Conservation (phyloP, 2,329 filamentous ascomycete genomes). For the Whalleya microplaca region DNA sequence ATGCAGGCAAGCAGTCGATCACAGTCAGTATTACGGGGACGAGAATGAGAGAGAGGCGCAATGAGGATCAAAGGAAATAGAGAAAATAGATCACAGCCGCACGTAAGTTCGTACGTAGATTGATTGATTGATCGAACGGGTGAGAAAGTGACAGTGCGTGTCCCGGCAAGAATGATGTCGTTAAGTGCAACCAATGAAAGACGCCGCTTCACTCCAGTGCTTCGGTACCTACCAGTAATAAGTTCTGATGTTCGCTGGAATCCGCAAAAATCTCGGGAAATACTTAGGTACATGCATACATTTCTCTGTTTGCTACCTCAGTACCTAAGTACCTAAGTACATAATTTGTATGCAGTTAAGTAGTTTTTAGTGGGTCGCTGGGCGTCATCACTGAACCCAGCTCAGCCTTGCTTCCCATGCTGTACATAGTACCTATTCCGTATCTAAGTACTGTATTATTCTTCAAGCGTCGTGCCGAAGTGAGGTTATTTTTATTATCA, state of each 20-base stretch:
- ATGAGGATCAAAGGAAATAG: background rate
- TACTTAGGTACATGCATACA: background rate
- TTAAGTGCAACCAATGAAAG: conserved; percentile 21
- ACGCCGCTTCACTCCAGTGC: background rate
- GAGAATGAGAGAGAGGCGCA: background rate
- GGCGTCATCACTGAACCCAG: background rate
- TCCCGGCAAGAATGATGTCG: conserved; percentile 24
- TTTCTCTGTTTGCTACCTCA: too few relatives aligned
- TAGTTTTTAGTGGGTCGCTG: background rate
- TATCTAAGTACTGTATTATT: too few relatives aligned
- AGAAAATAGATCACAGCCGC: background rate
- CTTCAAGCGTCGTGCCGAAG: too few relatives aligned
- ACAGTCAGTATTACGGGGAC: background rate
- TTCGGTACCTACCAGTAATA: background rate
- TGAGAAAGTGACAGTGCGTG: background rate
- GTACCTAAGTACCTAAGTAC: too few relatives aligned
- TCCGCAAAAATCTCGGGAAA: conserved; percentile 28
- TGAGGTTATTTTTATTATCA: too few relatives aligned
- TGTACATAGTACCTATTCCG: background rate
- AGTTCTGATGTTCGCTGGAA: background rate
- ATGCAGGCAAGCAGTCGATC: background rate
- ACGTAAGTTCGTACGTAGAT: conserved; percentile 1
- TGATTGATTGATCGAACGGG: background rate
- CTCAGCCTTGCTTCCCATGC: background rate
- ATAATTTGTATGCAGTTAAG: too few relatives aligned